Conservation (phyloP, 768 basidiomycete genomes). For the Mycena sanguinolenta region DNA sequence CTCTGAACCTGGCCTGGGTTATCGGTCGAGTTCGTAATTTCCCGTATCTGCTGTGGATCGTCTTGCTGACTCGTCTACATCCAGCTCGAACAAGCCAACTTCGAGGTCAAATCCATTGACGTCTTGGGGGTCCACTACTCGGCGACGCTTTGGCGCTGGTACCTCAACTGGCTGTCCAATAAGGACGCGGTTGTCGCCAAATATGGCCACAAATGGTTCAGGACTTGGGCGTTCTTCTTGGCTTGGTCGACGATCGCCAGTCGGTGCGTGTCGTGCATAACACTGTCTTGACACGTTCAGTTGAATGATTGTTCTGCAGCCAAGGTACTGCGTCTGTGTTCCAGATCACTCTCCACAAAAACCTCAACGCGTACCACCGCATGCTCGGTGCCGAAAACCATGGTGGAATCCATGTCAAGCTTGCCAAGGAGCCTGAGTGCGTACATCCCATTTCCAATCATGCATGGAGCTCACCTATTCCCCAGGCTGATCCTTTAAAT, state of each 20-base stretch:
- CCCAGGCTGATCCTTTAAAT: slow-evolving; percentile 23
- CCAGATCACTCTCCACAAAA: slow-evolving; percentile 98
- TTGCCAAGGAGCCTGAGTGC: slow-evolving; percentile 65
- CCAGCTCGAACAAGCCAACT: slow-evolving; percentile 92
- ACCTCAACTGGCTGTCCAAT: slow-evolving; percentile 97
- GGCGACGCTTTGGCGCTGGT: slow-evolving; percentile 92
- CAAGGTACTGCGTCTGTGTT: slow-evolving; percentile 94
- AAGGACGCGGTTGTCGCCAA: slow-evolving; percentile 88
- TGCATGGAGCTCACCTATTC: background rate
- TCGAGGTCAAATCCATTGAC: slow-evolving; percentile 96
- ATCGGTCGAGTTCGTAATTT: slow-evolving; percentile 62
- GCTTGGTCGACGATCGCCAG: slow-evolving; percentile 90
- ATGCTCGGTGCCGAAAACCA: slow-evolving; percentile 88
- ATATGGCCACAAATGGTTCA: slow-evolving; percentile 95
- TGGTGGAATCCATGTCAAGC: slow-evolving; percentile 79
- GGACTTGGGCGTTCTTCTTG: slow-evolving; percentile 97
- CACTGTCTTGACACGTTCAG: slow-evolving; percentile 8
- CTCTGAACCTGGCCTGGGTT: slow-evolving; percentile 94
- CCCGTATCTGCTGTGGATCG: background rate
- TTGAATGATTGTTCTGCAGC: slow-evolving; percentile 48
- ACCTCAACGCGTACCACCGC: slow-evolving; percentile 95
- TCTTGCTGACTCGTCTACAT: slow-evolving; percentile 32
- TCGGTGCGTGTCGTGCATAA: slow-evolving; percentile 60
- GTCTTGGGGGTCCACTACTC: slow-evolving; percentile 98
- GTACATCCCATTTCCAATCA: slow-evolving; percentile 36